These are phyloP conservation scores for Calonectria leucothoes DNA, from an alignment of 2,329 filamentous ascomycete genomes.

Conservation along the genomic window DNA sequence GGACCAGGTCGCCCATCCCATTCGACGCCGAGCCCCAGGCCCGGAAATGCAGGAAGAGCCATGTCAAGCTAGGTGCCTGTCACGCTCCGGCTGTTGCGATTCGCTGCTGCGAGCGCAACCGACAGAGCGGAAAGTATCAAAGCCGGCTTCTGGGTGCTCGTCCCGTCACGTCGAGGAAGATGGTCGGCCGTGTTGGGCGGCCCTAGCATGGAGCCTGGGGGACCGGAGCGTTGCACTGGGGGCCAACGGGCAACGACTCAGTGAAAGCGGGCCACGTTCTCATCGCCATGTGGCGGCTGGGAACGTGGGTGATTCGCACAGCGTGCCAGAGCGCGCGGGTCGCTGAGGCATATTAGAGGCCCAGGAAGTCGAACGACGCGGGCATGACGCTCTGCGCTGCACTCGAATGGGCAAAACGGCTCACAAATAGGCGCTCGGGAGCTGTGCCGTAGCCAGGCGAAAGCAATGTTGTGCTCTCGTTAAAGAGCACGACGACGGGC, in stretches of 20 bases:
- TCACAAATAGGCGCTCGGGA: slow-evolving; percentile 20
- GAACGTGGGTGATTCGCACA: slow-evolving; percentile 32
- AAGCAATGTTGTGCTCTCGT: slow-evolving; percentile 8
- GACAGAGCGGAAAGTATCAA: slow-evolving; percentile 40
- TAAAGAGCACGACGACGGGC: neutral
- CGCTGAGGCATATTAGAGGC: slow-evolving; percentile 28
- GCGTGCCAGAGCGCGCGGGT: slow-evolving; percentile 30
- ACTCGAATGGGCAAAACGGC: neutral
- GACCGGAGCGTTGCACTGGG: slow-evolving; percentile 38
- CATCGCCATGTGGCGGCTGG: slow-evolving; percentile 44
- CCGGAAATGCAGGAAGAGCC: slow-evolving; percentile 31
- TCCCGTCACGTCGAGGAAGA: slow-evolving; percentile 37
- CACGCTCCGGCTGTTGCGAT: slow-evolving; percentile 25
- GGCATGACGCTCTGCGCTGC: slow-evolving; percentile 7
- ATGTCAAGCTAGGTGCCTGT: slow-evolving; percentile 33
- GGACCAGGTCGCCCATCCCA: slow-evolving; percentile 31
- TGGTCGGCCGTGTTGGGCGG: slow-evolving; percentile 38
- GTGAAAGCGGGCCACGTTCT: slow-evolving; percentile 45
- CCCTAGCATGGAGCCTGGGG: slow-evolving; percentile 28
- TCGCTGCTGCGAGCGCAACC: slow-evolving; percentile 23
- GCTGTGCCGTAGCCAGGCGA: neutral
- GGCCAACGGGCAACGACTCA: slow-evolving; percentile 40
- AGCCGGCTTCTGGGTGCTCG: slow-evolving; percentile 30
- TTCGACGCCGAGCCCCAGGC: slow-evolving; percentile 29
- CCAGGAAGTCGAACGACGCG: slow-evolving; percentile 8